phyloP scores from a whole-genome alignment of 768 basidiomycete species.

The Phaeolepiota aurea region DNA sequence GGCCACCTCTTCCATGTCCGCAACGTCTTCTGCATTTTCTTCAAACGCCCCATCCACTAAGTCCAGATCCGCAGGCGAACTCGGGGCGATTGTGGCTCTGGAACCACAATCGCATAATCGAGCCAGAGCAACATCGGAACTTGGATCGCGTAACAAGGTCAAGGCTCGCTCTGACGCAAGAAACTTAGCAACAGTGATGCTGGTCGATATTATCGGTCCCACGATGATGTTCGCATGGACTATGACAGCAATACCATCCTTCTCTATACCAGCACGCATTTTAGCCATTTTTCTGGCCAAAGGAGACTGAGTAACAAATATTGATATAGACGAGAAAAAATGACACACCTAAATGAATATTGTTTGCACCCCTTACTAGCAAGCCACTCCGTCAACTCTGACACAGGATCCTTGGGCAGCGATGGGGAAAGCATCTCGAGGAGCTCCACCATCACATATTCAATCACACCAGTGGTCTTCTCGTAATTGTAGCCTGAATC shows the following conservation, averaged over 20 bases:
- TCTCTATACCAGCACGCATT: conserved; percentile 9
- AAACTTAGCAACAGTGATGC: conserved; percentile 55
- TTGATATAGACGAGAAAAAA: conserved; percentile 3
- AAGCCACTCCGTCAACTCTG: conserved; percentile 63
- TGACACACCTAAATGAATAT: conserved; percentile 20
- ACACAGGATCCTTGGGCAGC: conserved; percentile 63
- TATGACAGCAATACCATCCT: conserved; percentile 44
- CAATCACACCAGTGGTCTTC: conserved; percentile 49
- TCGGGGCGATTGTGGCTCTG: no score
- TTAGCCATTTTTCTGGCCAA: conserved; percentile 13
- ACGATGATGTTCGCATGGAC: conserved; percentile 50
- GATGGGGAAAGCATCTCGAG: conserved; percentile 50
- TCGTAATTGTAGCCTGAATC: conserved; percentile 75
- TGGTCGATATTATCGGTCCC: conserved; percentile 54
- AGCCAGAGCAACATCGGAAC: conserved; percentile 34
- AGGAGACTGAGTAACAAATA: conserved; percentile 3
- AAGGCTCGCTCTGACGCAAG: conserved; percentile 59
- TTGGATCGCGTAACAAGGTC: conserved; percentile 37
- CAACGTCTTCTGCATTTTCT: neutral
- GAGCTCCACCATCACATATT: conserved; percentile 59
- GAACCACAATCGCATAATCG: conserved; percentile 30
- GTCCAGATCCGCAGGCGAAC: no score
- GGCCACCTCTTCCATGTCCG: neutral
- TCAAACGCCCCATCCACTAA: neutral
- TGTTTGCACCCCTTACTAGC: conserved; percentile 47